These are phyloP conservation scores for Aspergillus melleus DNA, from an alignment of 2,329 filamentous ascomycete species.

Conservation along the genomic window DNA sequence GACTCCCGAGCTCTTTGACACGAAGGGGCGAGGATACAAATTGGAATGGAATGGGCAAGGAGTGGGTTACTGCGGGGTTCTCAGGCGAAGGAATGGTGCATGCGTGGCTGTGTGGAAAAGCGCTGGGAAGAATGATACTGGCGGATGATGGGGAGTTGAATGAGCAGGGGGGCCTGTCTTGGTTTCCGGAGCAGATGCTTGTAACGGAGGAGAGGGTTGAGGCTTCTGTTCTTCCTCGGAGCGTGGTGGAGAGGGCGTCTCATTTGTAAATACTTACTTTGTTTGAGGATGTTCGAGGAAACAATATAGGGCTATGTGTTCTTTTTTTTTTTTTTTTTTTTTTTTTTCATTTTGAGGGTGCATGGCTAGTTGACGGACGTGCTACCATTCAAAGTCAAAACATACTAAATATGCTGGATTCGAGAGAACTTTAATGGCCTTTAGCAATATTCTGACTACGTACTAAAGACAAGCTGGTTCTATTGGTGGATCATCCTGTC, in stretches of 20 bases:
- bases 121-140: constrained; percentile 27
- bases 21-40: background rate
- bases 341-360: no score
- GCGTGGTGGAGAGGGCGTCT: background rate
- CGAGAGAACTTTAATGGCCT: no score
- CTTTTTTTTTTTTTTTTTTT: no score
- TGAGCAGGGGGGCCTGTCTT: constrained; percentile 18
- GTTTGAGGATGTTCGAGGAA: no score
- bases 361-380: no score
- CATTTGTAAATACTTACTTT: background rate
- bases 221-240: constrained; percentile 13
- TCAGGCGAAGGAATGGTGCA: constrained; percentile 35
- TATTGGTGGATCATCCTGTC: no score
- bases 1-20: constrained; percentile 20
- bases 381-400: no score
- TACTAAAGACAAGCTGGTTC: no score
- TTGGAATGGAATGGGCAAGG: constrained; percentile 9
- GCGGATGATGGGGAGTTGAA: constrained; percentile 9
- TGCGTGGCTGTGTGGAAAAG: constrained; percentile 31
- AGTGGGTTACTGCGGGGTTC: constrained; percentile 32
- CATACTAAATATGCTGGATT: no score
- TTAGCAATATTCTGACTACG: no score
- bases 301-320: no score
- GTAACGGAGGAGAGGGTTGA: constrained; percentile 26
- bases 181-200: constrained; percentile 32